A percentile compares a stretch with the other conserved stretches of the same genome.
Conservation (phyloP, 75 land plant genomes). For the Sequoia sempervirens region DNA sequence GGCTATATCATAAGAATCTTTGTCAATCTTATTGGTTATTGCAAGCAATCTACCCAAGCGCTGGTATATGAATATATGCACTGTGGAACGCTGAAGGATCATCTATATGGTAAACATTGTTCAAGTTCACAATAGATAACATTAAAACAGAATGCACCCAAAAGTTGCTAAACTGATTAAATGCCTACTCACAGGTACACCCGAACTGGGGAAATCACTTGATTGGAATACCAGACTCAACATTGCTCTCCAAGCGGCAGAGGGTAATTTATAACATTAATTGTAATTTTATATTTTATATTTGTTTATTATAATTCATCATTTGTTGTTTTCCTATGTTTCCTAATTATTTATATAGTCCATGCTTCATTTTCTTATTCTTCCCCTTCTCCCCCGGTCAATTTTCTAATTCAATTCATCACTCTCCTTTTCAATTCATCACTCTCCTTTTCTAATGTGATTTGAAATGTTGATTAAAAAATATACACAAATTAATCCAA, state of each 20-base stretch:
- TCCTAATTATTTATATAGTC: too few species aligned
- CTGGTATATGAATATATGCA: constrained; percentile 29
- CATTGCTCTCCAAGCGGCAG: constrained; percentile 19
- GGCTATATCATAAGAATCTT: constrained; percentile 1
- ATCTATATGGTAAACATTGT: constrained; percentile 10
- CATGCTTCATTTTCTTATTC: too few species aligned
- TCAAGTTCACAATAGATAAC: background rate
- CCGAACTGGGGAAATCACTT: constrained; percentile 7
- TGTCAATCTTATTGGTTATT: constrained; percentile 3
- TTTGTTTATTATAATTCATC: too few species aligned
- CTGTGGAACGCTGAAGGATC: constrained; percentile 22
- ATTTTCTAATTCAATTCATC: too few species aligned
- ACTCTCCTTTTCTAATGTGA: too few species aligned
- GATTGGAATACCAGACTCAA: constrained; percentile 18
- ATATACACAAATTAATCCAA: too few species aligned
- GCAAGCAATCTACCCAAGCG: background rate
- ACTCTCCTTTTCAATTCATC: too few species aligned
- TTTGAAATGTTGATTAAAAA: too few species aligned
- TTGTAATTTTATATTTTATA: too few species aligned
- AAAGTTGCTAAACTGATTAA: background rate
- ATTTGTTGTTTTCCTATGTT: too few species aligned
- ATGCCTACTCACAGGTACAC: background rate
- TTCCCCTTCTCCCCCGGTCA: too few species aligned
- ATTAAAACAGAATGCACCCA: background rate
- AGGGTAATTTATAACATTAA: constrained; percentile 10